phyloP scores from a whole-genome alignment of 106 monocot genomes.

The Acorus calamus region DNA sequence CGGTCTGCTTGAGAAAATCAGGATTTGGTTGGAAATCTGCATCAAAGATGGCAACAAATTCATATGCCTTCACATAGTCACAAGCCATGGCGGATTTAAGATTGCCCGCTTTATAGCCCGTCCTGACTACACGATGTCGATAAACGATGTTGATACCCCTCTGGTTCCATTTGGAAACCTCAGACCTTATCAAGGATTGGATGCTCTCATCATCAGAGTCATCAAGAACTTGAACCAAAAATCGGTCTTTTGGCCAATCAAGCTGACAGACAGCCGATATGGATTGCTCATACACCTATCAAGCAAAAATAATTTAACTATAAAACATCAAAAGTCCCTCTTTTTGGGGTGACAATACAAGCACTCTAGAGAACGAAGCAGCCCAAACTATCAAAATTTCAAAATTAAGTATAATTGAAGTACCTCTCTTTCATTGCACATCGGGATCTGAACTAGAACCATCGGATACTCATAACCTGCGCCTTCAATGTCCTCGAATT shows the following conservation, averaged over 20 bases:
- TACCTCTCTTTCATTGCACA: too few species aligned
- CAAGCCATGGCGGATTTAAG: conserved; percentile 46
- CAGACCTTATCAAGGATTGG: conserved; percentile 23
- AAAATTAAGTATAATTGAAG: too few species aligned
- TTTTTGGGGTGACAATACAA: too few species aligned
- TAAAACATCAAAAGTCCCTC: not conserved
- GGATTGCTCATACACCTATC: conserved; percentile 42
- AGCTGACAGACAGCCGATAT: conserved; percentile 37
- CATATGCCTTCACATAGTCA: conserved; percentile 39
- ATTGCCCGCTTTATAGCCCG: conserved; percentile 46
- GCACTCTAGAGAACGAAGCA: too few species aligned
- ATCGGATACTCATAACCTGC: not conserved
- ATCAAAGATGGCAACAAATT: conserved; percentile 46
- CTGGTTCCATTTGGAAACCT: conserved; percentile 39
- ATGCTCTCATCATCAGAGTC: conserved; percentile 35
- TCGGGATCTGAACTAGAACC: too few species aligned
- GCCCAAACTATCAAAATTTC: too few species aligned
- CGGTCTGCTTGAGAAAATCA: conserved; percentile 39
- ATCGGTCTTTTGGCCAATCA: conserved; percentile 37
- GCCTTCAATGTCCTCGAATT: conserved; percentile 1
- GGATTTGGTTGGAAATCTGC: conserved; percentile 49
- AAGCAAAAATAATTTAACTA: not conserved
- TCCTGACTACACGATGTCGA: conserved; percentile 28
- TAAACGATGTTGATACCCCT: conserved; percentile 40
- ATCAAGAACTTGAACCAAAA: conserved; percentile 40